Percentiles rank a stretch among this genome's conserved stretches.
These are phyloP conservation scores for Xylaria sp. DNA, from an alignment of 2,329 filamentous ascomycete genomes.

Conservation along the genomic window DNA sequence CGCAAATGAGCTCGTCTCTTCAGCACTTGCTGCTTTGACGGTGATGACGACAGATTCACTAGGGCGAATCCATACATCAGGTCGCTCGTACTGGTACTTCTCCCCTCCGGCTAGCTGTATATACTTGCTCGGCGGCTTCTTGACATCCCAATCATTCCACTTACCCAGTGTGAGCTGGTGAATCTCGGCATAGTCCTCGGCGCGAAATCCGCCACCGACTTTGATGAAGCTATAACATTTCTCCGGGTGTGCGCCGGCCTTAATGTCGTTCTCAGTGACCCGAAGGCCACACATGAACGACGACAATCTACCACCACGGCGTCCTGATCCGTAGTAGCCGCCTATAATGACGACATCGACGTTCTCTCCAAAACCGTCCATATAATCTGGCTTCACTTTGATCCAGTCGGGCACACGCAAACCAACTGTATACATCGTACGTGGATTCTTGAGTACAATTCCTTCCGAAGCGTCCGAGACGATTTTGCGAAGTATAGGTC, in stretches of 20 bases:
- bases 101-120: constrained; percentile 85
- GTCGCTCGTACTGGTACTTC: constrained; percentile 74
- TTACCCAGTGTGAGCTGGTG: constrained; percentile 88
- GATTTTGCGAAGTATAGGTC: constrained; percentile 80
- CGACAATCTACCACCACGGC: constrained; percentile 81
- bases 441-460: constrained; percentile 91
- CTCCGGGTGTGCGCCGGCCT: constrained; percentile 68
- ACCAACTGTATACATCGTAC: constrained; percentile 86
- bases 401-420: constrained; percentile 96
- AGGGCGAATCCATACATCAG: constrained; percentile 93
- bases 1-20: constrained; percentile 79
- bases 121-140: constrained; percentile 78
- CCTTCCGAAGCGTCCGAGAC: constrained; percentile 90
- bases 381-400: constrained; percentile 98
- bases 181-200: constrained; percentile 85
- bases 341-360: constrained; percentile 91
- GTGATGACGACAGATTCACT: constrained; percentile 87
- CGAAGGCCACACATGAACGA: constrained; percentile 92
- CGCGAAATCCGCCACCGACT: constrained; percentile 92
- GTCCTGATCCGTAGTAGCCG: constrained; percentile 90
- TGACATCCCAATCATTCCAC: constrained; percentile 86
- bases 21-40: constrained; percentile 86
- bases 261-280: constrained; percentile 74
- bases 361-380: constrained; percentile 94
- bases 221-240: constrained; percentile 97